Evolutionary conservation across 1,284 basidiomycete species (phyloP).

Genomic region (Ceratobasidium sp.): DNA sequence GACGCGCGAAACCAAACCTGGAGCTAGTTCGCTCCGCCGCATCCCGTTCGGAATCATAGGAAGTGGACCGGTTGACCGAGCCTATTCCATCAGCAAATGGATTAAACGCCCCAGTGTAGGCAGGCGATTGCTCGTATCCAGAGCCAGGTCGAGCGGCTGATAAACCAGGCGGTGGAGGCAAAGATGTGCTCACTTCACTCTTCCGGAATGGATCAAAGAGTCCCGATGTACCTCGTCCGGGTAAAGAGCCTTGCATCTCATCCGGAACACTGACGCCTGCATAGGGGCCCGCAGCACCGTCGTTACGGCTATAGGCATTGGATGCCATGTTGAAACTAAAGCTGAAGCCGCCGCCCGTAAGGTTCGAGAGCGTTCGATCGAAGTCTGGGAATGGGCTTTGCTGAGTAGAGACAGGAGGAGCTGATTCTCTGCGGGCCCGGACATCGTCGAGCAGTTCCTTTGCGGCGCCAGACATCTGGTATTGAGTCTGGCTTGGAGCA

Average conservation of each 20-base stretch:
- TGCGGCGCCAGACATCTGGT: slow-evolving; percentile 86
- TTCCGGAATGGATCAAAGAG: slow-evolving; percentile 55
- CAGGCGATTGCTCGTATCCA: not conserved
- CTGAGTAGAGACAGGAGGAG: slow-evolving; percentile 54
- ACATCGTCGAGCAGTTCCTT: slow-evolving; percentile 86
- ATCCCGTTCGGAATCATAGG: slow-evolving; percentile 50
- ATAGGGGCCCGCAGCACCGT: slow-evolving; percentile 4
- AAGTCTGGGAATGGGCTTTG: slow-evolving; percentile 89
- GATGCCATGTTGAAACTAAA: slow-evolving; percentile 74
- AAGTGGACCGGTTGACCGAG: slow-evolving; percentile 15
- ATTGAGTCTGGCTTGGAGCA: slow-evolving; percentile 52
- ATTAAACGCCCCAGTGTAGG: slow-evolving; percentile 56
- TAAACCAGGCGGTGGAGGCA: slow-evolving; percentile 42
- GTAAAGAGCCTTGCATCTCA: slow-evolving; percentile 13
- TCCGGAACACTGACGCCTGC: slow-evolving; percentile 25
- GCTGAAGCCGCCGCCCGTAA: slow-evolving; percentile 74
- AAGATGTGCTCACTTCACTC: slow-evolving; percentile 50
- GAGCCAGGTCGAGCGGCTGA: slow-evolving; percentile 26
- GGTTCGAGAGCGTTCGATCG: slow-evolving; percentile 75
- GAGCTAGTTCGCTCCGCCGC: slow-evolving; percentile 57
- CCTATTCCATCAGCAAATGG: slow-evolving; percentile 69
- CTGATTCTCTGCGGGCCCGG: slow-evolving; percentile 71
- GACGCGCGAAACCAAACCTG: slow-evolving; percentile 82
- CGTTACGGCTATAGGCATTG: slow-evolving; percentile 48
- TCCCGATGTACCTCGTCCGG: slow-evolving; percentile 56